Evolutionary conservation across 495 filamentous ascomycete genomes (phyloP), one percentile per base, ranked within the genome.

Genomic region (Penicillium atrosanguineum): DNA sequence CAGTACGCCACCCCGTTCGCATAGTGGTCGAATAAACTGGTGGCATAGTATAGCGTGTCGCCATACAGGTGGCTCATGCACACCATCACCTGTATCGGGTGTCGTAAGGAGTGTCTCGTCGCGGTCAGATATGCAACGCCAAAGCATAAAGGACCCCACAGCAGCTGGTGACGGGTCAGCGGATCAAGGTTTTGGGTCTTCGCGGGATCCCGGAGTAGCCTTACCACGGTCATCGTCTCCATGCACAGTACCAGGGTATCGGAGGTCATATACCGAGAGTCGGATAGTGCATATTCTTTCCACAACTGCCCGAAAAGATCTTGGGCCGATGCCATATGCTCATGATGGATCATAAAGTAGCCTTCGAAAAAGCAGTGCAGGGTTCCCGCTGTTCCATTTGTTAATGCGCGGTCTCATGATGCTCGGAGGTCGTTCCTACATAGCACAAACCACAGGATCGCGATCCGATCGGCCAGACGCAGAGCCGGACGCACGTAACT

Each of bases 211-310:
- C 6, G 16, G 6, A 11, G 2, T 40, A 18, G 25, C 75, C 83
- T 55, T 74, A 93, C 90, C 18, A 83, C 82, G 1, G 91, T 96
- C 50, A 96, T 82, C 15, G 79, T 83, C 74, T 96, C 91, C 71
- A 95, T 86, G 61, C 88, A 90, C 3, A 95, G 73, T 53, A 95
- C 89, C 64, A 95, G 87, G 0, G 83, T 78, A 61, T 96, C 86
- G 8, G 82, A 81, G 5, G 84, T 89, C 64, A 95, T 73, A 58
- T 95, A 95, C 34, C 90, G 81, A 26, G 88, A 91, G 68, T 95
- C 90, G 16, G 88, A 90, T 36, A 87, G 76, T 7, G 88, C 79
- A 74, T 95, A 95, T 64, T 95, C 90, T 62, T 94, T 95, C 90
- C 90, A 95, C 34, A 94, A 69, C 69, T 94, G 89, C 0, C 86